Evolutionary conservation across 495 filamentous ascomycete species (phyloP).

Genomic region (Neurospora pannonica): DNA sequence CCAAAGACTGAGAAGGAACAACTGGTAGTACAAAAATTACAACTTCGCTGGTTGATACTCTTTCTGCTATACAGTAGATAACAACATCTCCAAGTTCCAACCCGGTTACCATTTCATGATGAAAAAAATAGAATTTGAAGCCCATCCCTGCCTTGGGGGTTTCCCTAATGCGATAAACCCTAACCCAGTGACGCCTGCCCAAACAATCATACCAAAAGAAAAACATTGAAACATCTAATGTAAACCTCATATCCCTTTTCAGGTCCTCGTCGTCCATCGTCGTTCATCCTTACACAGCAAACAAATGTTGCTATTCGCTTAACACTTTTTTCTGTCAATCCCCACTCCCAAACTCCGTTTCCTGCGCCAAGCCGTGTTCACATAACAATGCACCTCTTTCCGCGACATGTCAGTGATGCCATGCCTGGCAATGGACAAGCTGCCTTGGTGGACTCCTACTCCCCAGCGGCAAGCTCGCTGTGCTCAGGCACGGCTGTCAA

Average conservation of each 20-base stretch:
- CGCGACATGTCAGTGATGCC: constrained; percentile 1
- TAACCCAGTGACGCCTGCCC: neutral
- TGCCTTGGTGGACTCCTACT: constrained; percentile 11
- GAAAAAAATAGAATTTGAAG: neutral
- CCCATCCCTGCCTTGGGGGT: neutral
- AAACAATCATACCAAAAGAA: neutral
- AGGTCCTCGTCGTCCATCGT: neutral
- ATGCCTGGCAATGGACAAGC: neutral
- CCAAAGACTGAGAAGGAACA: neutral
- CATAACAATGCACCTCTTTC: constrained; percentile 10
- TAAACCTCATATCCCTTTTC: neutral
- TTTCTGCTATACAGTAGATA: neutral
- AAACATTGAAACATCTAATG: neutral
- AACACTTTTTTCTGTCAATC: neutral
- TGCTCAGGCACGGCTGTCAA: constrained; percentile 14
- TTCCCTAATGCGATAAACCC: neutral
- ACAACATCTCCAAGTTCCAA: neutral
- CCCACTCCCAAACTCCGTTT: neutral
- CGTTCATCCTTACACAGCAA: neutral
- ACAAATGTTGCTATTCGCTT: neutral
- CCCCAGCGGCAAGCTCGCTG: constrained; percentile 14
- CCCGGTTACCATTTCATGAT: neutral
- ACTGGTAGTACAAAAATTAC: neutral
- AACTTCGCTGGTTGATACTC: neutral
- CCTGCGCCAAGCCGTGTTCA: constrained; percentile 3